These are phyloP conservation scores for Magnaporthiopsis rhizophila DNA, from an alignment of 2,329 filamentous ascomycete genomes.

Conservation along the genomic window DNA sequence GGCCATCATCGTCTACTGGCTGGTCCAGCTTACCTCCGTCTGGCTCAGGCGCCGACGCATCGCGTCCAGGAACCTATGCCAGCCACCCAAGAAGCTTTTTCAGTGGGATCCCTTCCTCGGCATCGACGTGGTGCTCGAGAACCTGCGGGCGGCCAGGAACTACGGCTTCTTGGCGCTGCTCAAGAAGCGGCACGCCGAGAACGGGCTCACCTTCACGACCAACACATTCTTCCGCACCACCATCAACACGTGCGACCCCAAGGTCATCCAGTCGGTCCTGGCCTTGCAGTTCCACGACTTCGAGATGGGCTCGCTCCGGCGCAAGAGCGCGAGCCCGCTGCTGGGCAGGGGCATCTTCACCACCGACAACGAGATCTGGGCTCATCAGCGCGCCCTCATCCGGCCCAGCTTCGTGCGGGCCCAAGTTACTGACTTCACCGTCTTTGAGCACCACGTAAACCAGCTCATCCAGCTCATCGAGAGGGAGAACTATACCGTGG, in stretches of 20 bases:
- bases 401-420: slow-evolving; percentile 47
- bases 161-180: background rate
- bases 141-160: background rate
- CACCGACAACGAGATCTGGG: slow-evolving; percentile 46
- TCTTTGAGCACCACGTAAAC: slow-evolving; percentile 63
- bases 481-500: slow-evolving; percentile 33
- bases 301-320: background rate
- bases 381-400: slow-evolving; percentile 40
- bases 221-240: background rate
- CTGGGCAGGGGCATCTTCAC: slow-evolving; percentile 44
- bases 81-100: background rate
- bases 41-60: background rate
- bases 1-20: background rate
- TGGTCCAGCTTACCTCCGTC: background rate
- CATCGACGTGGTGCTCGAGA: background rate
- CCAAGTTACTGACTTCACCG: slow-evolving; percentile 57
- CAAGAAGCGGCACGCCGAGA: background rate
- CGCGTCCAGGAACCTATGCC: background rate
- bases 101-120: background rate
- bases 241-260: background rate
- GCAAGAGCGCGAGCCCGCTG: slow-evolving; percentile 15
- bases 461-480: slow-evolving; percentile 53
- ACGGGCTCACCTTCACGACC: background rate
- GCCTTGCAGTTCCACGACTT: slow-evolving; percentile 2
- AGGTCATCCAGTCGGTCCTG: background rate